Evolutionary conservation across 306 rosid species (phyloP).

Genomic region (Sesbania bispinosa): DNA sequence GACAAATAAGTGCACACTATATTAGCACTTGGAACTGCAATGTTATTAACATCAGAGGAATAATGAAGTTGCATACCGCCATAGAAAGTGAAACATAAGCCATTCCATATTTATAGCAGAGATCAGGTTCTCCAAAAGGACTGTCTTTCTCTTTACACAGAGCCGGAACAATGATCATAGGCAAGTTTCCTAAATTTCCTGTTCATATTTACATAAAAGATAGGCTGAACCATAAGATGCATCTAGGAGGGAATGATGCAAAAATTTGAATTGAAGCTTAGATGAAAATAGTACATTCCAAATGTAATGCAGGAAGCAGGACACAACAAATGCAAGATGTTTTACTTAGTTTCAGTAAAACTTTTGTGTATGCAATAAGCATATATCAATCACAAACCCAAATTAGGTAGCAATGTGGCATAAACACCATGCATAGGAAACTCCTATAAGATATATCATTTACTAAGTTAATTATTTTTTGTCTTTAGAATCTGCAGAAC

Average conservation of each 20-base stretch:
- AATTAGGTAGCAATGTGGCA: background rate
- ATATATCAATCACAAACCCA: background rate
- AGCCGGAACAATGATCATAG: constrained; percentile 43
- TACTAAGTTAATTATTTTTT: background rate
- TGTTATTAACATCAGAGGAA: background rate
- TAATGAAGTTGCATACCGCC: constrained; percentile 40
- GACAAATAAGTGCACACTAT: background rate
- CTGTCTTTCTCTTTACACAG: constrained; percentile 48
- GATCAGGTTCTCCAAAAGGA: constrained; percentile 48
- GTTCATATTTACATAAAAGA: constrained; percentile 17
- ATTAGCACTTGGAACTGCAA: background rate
- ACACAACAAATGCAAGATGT: background rate
- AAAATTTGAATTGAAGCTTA: constrained; percentile 1
- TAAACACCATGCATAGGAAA: background rate
- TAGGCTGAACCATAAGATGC: constrained; percentile 19
- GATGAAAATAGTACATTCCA: background rate
- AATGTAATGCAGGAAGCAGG: background rate
- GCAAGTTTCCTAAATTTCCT: constrained; percentile 59
- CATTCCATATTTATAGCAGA: constrained; percentile 42
- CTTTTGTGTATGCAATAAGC: background rate
- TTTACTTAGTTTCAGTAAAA: background rate
- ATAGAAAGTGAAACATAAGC: constrained; percentile 57
- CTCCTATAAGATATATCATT: background rate
- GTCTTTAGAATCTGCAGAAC: background rate
- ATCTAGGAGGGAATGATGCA: background rate